Evolutionary conservation across 2,329 filamentous ascomycete genomes (phyloP).

Genomic region (Cordyceps javanica): DNA sequence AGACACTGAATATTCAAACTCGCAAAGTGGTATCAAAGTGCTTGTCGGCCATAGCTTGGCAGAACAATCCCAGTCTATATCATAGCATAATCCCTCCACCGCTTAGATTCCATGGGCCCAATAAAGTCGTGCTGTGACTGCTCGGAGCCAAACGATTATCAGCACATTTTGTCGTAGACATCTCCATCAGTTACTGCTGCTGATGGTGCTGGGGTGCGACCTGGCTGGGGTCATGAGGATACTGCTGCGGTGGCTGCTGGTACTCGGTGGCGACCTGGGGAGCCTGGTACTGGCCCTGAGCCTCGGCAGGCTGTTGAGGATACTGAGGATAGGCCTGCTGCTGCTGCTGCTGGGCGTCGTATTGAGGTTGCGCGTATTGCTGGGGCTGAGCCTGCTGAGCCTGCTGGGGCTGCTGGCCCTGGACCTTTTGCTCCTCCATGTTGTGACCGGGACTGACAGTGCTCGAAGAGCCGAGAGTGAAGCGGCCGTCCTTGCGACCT

Average conservation of each 20-base stretch:
- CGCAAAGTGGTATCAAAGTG: conserved; percentile 10
- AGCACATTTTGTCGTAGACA: not conserved
- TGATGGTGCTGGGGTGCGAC: conserved; percentile 19
- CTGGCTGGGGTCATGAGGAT: conserved; percentile 3
- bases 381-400: conserved; percentile 16
- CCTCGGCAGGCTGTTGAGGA: conserved; percentile 12
- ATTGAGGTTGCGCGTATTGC: conserved; percentile 18
- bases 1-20: not conserved
- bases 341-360: conserved; percentile 16
- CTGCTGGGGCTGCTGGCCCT: conserved; percentile 23
- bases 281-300: not conserved
- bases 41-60: not conserved
- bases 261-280: conserved; percentile 2
- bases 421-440: conserved; percentile 24
- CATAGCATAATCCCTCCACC: not conserved
- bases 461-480: conserved; percentile 17
- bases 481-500: conserved; percentile 33
- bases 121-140: not conserved
- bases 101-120: not conserved
- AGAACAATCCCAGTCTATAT: not conserved
- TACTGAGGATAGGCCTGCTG: conserved; percentile 4
- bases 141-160: not conserved
- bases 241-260: conserved; percentile 4
- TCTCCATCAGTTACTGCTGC: not conserved
- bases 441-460: conserved; percentile 22